Conservation (phyloP, 352 stramenopile species). For the Pythium diclinum region DNA sequence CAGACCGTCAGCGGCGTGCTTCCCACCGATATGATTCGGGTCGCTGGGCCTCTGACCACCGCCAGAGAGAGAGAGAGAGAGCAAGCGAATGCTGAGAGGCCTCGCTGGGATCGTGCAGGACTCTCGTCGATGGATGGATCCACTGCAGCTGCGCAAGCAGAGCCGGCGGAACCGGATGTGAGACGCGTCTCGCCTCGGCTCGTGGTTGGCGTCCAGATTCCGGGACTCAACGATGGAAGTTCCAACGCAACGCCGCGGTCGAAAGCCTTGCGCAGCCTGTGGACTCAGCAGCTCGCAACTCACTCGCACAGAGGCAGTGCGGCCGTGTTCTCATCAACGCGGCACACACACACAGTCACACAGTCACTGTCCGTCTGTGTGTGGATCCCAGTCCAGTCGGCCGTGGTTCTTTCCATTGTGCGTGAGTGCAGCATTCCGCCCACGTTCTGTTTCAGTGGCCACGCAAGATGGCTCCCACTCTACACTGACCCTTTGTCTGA, state of each 20-base stretch:
- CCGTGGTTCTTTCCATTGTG: background rate
- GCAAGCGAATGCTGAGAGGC: too few relatives aligned
- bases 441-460: conserved; percentile 10
- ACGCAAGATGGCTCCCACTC: conserved; percentile 10
- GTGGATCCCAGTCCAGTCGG: too few relatives aligned
- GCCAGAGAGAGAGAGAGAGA: background rate
- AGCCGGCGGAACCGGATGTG: background rate
- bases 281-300: background rate
- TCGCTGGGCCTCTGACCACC: background rate
- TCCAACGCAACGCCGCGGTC: background rate
- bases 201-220: too few relatives aligned
- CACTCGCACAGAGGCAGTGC: background rate
- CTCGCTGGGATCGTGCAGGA: too few relatives aligned
- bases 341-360: too few relatives aligned
- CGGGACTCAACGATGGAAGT: background rate
- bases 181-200: background rate
- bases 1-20: background rate
- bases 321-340: background rate
- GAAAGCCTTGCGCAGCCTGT: background rate
- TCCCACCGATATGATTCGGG: background rate
- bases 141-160: background rate
- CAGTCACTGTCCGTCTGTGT: too few relatives aligned
- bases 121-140: background rate
- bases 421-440: conserved; percentile 5
- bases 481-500: conserved; percentile 23